Evolutionary conservation across 2,329 filamentous ascomycete genomes (phyloP).

Genomic region (Trichothecium roseum): DNA sequence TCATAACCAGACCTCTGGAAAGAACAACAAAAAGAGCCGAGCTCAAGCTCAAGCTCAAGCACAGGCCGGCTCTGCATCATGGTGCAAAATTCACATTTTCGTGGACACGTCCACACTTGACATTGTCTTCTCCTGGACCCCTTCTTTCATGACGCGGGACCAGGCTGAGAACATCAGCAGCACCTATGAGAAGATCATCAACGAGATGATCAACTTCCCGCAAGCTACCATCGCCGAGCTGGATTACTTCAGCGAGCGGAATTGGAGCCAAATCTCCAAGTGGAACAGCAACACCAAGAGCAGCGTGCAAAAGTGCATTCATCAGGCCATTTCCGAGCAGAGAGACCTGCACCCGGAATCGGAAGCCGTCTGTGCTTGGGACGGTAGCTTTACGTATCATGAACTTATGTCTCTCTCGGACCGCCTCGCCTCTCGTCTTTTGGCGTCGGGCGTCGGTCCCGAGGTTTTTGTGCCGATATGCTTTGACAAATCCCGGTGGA

Average conservation of each 20-base stretch:
- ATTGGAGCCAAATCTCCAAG: slow-evolving; percentile 35
- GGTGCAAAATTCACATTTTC: slow-evolving; percentile 9
- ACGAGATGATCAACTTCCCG: slow-evolving; percentile 26
- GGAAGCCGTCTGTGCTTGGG: slow-evolving; percentile 31
- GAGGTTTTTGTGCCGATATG: slow-evolving; percentile 17
- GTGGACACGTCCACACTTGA: slow-evolving; percentile 9
- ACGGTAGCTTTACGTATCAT: slow-evolving; percentile 29
- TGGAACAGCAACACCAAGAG: slow-evolving; percentile 9
- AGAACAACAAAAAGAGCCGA: background rate
- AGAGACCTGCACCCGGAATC: slow-evolving; percentile 19
- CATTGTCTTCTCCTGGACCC: slow-evolving; percentile 19
- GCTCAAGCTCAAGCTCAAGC: too few species aligned
- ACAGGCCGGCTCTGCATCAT: background rate
- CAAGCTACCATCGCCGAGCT: slow-evolving; percentile 29
- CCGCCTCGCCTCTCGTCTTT: slow-evolving; percentile 17
- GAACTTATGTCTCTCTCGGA: slow-evolving; percentile 27
- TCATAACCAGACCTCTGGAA: slow-evolving; percentile 13
- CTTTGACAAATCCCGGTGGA: slow-evolving; percentile 18
- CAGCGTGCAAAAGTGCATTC: slow-evolving; percentile 26
- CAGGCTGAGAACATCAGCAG: slow-evolving; percentile 35
- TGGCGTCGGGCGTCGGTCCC: slow-evolving; percentile 12
- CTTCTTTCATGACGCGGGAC: slow-evolving; percentile 25
- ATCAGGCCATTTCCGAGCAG: slow-evolving; percentile 27
- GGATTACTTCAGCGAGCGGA: slow-evolving; percentile 37
- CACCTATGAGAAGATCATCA: slow-evolving; percentile 38